Evolutionary conservation across 2,329 filamentous ascomycete genomes (phyloP).

Genomic region (Calonectria honghensis): DNA sequence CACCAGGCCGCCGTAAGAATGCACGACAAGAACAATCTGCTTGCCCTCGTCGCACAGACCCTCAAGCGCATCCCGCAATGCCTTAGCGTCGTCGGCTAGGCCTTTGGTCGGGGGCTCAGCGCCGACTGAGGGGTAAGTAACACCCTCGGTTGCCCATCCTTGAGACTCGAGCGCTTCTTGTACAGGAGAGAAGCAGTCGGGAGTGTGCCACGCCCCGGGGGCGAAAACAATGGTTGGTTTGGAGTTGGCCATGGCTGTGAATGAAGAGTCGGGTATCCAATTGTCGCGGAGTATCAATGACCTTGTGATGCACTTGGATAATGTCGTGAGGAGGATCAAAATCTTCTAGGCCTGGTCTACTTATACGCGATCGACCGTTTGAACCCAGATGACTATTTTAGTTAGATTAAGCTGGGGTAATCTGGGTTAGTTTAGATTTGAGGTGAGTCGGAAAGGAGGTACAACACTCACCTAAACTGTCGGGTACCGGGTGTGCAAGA

Average conservation of each 20-base stretch:
- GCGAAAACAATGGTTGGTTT: slow-evolving; percentile 59
- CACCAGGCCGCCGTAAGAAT: slow-evolving; percentile 67
- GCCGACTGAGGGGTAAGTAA: slow-evolving; percentile 58
- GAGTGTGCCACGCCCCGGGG: slow-evolving; percentile 63
- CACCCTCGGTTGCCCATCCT: slow-evolving; percentile 58
- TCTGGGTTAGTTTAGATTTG: neutral
- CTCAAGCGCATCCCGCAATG: slow-evolving; percentile 54
- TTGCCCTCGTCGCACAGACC: slow-evolving; percentile 59
- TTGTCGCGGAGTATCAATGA: neutral
- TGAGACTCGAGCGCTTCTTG: slow-evolving; percentile 55
- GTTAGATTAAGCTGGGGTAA: neutral
- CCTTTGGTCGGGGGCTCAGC: slow-evolving; percentile 53
- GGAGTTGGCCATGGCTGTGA: slow-evolving; percentile 25
- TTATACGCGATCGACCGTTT: slow-evolving; percentile 9
- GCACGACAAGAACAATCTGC: slow-evolving; percentile 64
- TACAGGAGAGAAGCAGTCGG: slow-evolving; percentile 56
- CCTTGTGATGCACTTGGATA: neutral
- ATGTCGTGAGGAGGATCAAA: neutral
- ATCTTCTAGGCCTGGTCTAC: neutral
- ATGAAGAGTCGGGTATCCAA: no score
- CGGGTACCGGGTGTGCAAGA: slow-evolving; percentile 22
- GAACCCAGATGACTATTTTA: neutral
- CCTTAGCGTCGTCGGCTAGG: slow-evolving; percentile 57
- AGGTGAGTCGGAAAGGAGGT: neutral
- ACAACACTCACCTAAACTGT: neutral